Conservation (phyloP, 306 rosid genomes). For the Prunus mira region DNA sequence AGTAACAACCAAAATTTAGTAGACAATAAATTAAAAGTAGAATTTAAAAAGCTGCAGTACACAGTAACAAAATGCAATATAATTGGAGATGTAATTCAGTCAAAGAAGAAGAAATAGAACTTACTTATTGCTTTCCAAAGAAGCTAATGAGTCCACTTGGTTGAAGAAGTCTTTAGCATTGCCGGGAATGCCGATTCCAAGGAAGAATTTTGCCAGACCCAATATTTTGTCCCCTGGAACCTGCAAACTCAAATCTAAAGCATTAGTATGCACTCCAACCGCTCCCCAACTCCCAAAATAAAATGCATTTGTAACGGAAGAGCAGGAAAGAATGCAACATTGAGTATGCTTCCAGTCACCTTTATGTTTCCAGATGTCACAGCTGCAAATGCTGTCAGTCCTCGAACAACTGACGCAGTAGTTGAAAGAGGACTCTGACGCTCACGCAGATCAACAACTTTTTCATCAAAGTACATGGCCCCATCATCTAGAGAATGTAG, state of each 20-base stretch:
- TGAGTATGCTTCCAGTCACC: constrained; percentile 39
- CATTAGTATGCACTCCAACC: constrained; percentile 23
- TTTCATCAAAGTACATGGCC: constrained; percentile 81
- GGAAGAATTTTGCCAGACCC: constrained; percentile 91
- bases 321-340: constrained; percentile 3
- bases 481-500: constrained; percentile 70
- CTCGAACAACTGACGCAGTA: constrained; percentile 89
- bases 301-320: neutral
- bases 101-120: constrained; percentile 17
- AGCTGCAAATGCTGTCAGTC: constrained; percentile 68
- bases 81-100: neutral
- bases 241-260: constrained; percentile 50
- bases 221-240: constrained; percentile 70
- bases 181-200: constrained; percentile 93
- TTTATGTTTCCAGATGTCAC: constrained; percentile 67
- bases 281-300: neutral
- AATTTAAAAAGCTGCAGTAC: neutral
- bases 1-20: constrained; percentile 17
- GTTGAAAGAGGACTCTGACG: constrained; percentile 78
- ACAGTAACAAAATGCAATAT: neutral
- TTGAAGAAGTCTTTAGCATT: constrained; percentile 81
- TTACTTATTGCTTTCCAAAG: constrained; percentile 78
- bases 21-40: neutral
- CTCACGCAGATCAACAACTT: constrained; percentile 60
- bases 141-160: constrained; percentile 82